These are phyloP conservation scores for Rubroboletus pulcherrimus DNA, from an alignment of 768 basidiomycete genomes.

Conservation along the genomic window DNA sequence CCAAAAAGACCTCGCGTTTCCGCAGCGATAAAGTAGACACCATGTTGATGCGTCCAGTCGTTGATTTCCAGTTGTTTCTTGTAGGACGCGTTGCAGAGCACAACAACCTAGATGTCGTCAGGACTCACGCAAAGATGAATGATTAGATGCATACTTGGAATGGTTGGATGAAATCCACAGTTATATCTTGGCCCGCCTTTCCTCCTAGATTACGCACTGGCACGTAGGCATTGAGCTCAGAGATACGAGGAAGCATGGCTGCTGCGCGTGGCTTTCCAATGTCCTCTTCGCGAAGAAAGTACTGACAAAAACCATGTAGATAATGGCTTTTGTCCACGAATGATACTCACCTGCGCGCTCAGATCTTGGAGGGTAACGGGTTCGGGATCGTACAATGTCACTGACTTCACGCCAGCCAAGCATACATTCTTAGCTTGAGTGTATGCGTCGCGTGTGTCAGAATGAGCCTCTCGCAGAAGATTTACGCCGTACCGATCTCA, in stretches of 20 bases:
- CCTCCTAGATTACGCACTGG: conserved; percentile 88
- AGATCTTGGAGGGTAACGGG: conserved; percentile 85
- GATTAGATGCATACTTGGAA: conserved; percentile 67
- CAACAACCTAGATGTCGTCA: conserved; percentile 62
- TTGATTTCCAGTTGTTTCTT: conserved; percentile 91
- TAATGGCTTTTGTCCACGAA: neutral
- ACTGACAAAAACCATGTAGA: conserved; percentile 46
- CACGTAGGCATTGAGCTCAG: conserved; percentile 95
- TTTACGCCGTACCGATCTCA: conserved; percentile 71
- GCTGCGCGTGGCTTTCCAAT: conserved; percentile 84
- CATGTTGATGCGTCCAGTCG: conserved; percentile 88
- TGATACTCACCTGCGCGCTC: conserved; percentile 72
- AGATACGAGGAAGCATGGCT: conserved; percentile 81
- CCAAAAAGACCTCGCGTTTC: conserved; percentile 94
- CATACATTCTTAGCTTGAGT: conserved; percentile 81
- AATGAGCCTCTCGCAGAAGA: neutral
- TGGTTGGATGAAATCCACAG: conserved; percentile 74
- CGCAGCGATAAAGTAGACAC: conserved; percentile 86
- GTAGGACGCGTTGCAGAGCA: conserved; percentile 74
- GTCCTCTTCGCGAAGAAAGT: conserved; percentile 87
- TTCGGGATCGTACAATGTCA: conserved; percentile 92
- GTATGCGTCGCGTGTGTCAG: conserved; percentile 14
- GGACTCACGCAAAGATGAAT: neutral
- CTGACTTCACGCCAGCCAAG: conserved; percentile 95
- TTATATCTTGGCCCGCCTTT: conserved; percentile 68